Evolutionary conservation across 306 rosid genomes (phyloP).

Genomic region (Castanopsis chinensis): DNA sequence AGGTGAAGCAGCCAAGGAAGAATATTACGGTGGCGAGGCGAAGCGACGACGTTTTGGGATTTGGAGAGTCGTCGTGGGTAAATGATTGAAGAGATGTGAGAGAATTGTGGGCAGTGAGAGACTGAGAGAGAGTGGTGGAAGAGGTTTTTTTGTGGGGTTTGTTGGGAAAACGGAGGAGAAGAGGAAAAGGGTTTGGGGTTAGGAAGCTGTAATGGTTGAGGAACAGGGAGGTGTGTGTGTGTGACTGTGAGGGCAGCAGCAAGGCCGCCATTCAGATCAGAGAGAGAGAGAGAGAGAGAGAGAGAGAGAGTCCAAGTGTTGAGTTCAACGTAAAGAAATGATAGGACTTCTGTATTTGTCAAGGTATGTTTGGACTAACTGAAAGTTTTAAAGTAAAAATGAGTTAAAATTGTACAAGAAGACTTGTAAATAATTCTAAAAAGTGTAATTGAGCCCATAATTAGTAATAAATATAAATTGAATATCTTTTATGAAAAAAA

Average conservation of each 20-base stretch:
- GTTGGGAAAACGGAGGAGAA: constrained; percentile 9
- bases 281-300: neutral
- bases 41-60: constrained; percentile 32
- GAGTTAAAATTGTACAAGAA: no score
- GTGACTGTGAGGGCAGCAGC: constrained; percentile 3
- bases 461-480: no score
- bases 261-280: constrained; percentile 8
- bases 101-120: neutral
- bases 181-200: neutral
- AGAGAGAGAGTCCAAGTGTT: no score
- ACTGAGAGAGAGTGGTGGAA: neutral
- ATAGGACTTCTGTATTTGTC: no score
- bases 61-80: neutral
- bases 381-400: no score
- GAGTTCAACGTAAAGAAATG: no score
- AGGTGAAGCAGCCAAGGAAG: constrained; percentile 47
- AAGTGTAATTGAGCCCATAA: no score
- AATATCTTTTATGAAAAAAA: no score
- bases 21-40: constrained; percentile 41
- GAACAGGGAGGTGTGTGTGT: neutral
- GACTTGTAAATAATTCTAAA: no score
- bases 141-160: neutral
- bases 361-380: no score
- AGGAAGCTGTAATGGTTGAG: neutral
- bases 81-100: neutral